Evolutionary conservation across 2,329 filamentous ascomycete species (phyloP).

Genomic region (Nakataea oryzae): DNA sequence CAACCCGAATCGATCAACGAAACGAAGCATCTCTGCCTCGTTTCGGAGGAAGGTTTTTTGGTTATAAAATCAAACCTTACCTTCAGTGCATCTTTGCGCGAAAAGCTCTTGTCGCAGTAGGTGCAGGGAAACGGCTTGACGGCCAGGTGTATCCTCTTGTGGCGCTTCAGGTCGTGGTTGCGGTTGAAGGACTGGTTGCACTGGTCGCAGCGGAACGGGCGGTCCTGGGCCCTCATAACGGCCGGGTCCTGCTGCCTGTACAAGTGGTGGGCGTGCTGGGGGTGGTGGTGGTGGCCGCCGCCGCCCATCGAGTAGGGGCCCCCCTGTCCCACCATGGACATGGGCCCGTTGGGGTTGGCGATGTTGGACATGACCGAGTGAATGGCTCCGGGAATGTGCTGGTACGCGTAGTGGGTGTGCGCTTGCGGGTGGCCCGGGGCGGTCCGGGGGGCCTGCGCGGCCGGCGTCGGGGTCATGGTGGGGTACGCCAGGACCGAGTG

Average conservation of each 20-base stretch:
- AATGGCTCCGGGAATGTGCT: too few species aligned
- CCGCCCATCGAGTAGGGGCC: not conserved
- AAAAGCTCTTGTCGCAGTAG: slow-evolving; percentile 93
- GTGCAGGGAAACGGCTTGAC: slow-evolving; percentile 92
- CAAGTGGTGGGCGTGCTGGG: not conserved
- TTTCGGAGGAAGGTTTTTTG: too few species aligned
- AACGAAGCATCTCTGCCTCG: too few species aligned
- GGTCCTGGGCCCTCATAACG: slow-evolving; percentile 50
- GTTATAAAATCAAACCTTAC: slow-evolving; percentile 30
- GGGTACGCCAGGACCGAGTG: not conserved
- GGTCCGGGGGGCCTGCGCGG: too few species aligned
- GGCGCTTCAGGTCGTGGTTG: slow-evolving; percentile 91
- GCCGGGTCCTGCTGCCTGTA: slow-evolving; percentile 26
- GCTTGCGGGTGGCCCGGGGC: too few species aligned
- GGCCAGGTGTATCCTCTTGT: slow-evolving; percentile 88
- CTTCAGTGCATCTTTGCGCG: slow-evolving; percentile 92
- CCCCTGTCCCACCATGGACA: slow-evolving; percentile 3
- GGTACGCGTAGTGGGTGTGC: not conserved
- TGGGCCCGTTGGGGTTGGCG: slow-evolving; percentile 5
- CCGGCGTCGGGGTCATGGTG: not conserved
- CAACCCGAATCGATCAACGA: too few species aligned
- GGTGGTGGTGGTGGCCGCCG: too few species aligned
- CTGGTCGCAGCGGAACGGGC: slow-evolving; percentile 89
- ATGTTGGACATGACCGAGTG: slow-evolving; percentile 8
- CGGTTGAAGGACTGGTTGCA: slow-evolving; percentile 92